A percentile compares a stretch with the other conserved stretches of the same genome.
Conservation (phyloP, 1,284 basidiomycete species). For the Puccinia polysora region DNA sequence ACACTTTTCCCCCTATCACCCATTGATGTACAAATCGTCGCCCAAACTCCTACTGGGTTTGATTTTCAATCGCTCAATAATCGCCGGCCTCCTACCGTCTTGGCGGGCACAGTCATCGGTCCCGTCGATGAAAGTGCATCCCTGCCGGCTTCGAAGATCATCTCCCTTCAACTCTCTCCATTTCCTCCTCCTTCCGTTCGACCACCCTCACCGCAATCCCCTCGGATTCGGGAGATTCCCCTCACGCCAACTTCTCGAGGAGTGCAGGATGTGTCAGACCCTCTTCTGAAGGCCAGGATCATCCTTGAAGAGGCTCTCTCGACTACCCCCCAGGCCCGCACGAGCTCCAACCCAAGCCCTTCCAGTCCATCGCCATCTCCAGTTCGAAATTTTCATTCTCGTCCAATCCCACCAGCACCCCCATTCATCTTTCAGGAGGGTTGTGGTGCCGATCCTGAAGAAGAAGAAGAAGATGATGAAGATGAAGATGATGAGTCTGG, state of each 20-base stretch:
- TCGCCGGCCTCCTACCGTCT: not conserved
- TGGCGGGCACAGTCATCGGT: not conserved
- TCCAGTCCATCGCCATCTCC: conserved; percentile 1
- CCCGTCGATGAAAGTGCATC: not conserved
- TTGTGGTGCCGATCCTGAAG: not conserved
- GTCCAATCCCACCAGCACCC: not conserved
- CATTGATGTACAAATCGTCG: not conserved
- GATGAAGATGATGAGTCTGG: conserved; percentile 25
- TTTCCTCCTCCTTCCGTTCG: not conserved
- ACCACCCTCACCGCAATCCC: not conserved
- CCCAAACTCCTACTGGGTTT: not conserved
- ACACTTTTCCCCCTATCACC: not conserved
- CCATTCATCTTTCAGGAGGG: not conserved
- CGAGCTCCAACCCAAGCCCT: not conserved
- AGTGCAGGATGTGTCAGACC: conserved; percentile 1
- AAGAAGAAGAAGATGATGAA: not conserved
- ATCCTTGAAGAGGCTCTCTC: conserved; percentile 32
- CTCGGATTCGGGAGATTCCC: not conserved
- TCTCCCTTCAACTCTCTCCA: not conserved
- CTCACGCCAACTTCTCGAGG: not conserved
- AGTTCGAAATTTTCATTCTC: not conserved
- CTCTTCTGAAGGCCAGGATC: conserved; percentile 24
- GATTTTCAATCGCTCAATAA: not conserved
- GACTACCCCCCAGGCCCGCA: conserved; percentile 31
- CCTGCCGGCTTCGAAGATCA: not conserved